These are phyloP conservation scores for Fusarium continuum DNA, from an alignment of 2,329 filamentous ascomycete genomes.

Conservation along the genomic window DNA sequence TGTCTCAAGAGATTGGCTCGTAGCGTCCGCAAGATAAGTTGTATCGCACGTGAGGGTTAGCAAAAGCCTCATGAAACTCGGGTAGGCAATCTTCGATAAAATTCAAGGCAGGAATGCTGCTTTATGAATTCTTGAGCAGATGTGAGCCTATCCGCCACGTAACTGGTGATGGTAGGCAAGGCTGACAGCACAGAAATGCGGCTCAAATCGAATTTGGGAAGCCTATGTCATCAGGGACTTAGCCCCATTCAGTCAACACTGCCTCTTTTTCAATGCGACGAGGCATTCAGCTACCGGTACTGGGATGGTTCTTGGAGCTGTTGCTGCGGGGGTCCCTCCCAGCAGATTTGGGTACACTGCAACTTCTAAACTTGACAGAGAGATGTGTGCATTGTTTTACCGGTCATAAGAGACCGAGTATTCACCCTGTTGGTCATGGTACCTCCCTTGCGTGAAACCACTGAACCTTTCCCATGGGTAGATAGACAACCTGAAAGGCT, in stretches of 20 bases:
- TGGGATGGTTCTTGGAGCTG: too few species aligned
- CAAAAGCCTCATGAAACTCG: background rate
- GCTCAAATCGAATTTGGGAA: background rate
- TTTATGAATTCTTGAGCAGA: background rate
- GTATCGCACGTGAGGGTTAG: background rate
- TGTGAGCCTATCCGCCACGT: background rate
- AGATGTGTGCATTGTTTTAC: too few species aligned
- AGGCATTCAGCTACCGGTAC: too few species aligned
- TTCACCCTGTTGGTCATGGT: too few species aligned
- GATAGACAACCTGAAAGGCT: too few species aligned
- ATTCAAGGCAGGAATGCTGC: background rate
- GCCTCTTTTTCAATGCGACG: too few species aligned
- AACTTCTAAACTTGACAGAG: too few species aligned
- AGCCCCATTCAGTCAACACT: background rate
- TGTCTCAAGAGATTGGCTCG: background rate
- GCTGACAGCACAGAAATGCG: background rate
- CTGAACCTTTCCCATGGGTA: too few species aligned
- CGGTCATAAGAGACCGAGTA: too few species aligned
- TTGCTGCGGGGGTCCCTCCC: too few species aligned
- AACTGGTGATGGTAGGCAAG: background rate
- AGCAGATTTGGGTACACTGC: too few species aligned
- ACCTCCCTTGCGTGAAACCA: too few species aligned
- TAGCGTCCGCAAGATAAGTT: background rate
- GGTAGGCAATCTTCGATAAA: background rate
- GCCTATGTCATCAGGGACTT: background rate